phyloP scores from a whole-genome alignment of 1,284 basidiomycete species.

The Microbotryum silenes-acaulis region DNA sequence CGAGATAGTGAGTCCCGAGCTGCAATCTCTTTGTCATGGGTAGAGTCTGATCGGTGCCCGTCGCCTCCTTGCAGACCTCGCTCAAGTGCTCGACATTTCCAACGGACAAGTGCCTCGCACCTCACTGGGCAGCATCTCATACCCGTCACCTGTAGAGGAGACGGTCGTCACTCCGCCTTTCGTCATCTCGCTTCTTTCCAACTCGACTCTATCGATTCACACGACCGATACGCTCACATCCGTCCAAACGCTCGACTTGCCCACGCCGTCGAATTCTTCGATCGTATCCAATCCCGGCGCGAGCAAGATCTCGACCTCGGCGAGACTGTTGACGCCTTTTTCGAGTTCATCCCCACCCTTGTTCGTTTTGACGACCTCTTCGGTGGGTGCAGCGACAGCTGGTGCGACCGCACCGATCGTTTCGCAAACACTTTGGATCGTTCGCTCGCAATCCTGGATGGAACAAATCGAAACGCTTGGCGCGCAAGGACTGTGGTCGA shows the following conservation, averaged over 20 bases:
- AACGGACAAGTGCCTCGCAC: conserved; percentile 60
- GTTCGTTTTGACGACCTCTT: conserved; percentile 59
- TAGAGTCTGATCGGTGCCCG: background rate
- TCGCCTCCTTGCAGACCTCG: conserved; percentile 47
- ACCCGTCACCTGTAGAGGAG: conserved; percentile 12
- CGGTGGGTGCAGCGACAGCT: conserved; percentile 58
- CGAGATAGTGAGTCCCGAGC: conserved; percentile 62
- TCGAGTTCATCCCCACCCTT: conserved; percentile 49
- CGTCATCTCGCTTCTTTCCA: conserved; percentile 60
- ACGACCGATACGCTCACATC: conserved; percentile 62
- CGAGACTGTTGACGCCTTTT: conserved; percentile 49
- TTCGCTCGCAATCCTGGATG: conserved; percentile 64
- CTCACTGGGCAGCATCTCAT: conserved; percentile 10
- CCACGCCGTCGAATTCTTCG: conserved; percentile 46
- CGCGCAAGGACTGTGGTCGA: conserved; percentile 59
- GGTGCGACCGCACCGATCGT: conserved; percentile 43
- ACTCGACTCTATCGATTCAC: conserved; percentile 52
- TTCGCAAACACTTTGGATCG: conserved; percentile 69
- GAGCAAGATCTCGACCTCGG: conserved; percentile 6
- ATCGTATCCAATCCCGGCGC: conserved; percentile 30
- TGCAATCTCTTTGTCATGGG: background rate
- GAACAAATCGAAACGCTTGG: conserved; percentile 82
- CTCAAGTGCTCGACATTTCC: conserved; percentile 65
- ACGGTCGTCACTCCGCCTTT: conserved; percentile 61
- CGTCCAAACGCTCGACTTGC: conserved; percentile 60